Base-by-base conservation (phyloP, 148 eudicot genomes). In the Spergularia marina region DNA sequence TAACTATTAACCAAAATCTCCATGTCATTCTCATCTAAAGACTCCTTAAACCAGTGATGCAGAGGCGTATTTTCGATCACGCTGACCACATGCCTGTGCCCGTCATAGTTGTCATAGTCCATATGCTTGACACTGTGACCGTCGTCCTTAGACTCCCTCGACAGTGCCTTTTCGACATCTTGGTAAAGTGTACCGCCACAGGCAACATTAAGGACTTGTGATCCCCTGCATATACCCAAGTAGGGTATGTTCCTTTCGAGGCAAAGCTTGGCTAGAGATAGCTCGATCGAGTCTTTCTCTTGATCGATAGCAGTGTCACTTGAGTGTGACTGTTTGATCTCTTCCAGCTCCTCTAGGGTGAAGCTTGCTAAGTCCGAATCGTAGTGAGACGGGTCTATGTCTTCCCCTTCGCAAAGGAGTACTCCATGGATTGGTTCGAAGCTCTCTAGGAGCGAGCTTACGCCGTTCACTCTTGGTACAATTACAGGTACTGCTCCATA, bases 331-430 rank as follows among this genome's bases (percentile, higher is more conserved):
- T 11, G 73, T 59, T 65, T 73, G 4, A 85, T 81, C 73, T 85
- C 82, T 71, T 85, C 86, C 23, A 85, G 80, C 25, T 85, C 88
- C 47, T 85, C 83, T 3, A 74, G 72, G 6, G 82, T 78, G 77
- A 85, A 74, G 74, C 57, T 73, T 18, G 85, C 77, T 12, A 82
- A 12, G 71, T 85, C 84, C 2, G 87, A 82, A 0, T 85, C 84
- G 30, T 85, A 85, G 15, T 30, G 84, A 3, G 84, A 83, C 0
- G 88, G 88, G n/a, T 85, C 88, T 20, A 85, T 85, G 78, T 85
- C 88, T 73, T 85, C 88, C 5, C 88, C 88, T 73, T 85, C 86
- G 30, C 88, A 85, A 0, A 85, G 84, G 68, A 85, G 84, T 61
- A 85, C 85, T 13, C 88, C 88, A 15, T 85, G 88, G 76, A 85